Base-by-base conservation (phyloP, 495 filamentous ascomycete species). In the Penicillium manginii region DNA sequence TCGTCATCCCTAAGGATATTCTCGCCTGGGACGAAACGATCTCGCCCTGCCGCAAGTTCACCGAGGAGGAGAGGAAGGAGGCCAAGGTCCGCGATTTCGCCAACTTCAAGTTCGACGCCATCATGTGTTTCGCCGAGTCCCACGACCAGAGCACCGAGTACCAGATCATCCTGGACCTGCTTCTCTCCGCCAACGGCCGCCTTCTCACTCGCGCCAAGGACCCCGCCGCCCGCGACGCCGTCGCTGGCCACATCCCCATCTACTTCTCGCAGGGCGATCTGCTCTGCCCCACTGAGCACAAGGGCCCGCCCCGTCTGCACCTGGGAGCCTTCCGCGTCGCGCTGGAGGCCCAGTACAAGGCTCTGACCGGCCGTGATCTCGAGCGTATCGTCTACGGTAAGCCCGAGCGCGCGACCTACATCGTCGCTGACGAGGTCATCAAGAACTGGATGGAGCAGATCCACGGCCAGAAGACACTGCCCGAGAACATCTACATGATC, bases 1-100 rank as follows among this genome's bases (percentile, higher is more conserved):
- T 96, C 53, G 81, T 94, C 58, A 93, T 91, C 10, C 91, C 91
- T 11, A 91, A 91, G 67, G 92, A 96, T 65, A 91, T 96, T 68
- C 88, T 93, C 77, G 92, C 92, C 69, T 87, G 89, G 78, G 87
- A 96, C 74, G 81, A 84, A 31, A 82, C 86, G 46, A 91, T 91
- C 35, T 93, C 91, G 0, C 92, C 92, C 17, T 94, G 93, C 82
- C 80, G 90, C 32, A 83, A 81, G 63, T 81, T 96, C 62, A 90
- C 87, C 32, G 75, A 83, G 2, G 82, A 86, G 32, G 91, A 96
- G 64, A 77, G 77, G 47, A 71, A 75, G 15, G 80, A 85, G 71
- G 91, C 90, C 9, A 81, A 85, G 55, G 81, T 84, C 52, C 85
- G 90, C 6, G 81, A 87, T 61, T 88, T 86, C 69, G 79, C 75